Conservation (phyloP, 176 grass and related monocot species). For the Secale cereale region DNA sequence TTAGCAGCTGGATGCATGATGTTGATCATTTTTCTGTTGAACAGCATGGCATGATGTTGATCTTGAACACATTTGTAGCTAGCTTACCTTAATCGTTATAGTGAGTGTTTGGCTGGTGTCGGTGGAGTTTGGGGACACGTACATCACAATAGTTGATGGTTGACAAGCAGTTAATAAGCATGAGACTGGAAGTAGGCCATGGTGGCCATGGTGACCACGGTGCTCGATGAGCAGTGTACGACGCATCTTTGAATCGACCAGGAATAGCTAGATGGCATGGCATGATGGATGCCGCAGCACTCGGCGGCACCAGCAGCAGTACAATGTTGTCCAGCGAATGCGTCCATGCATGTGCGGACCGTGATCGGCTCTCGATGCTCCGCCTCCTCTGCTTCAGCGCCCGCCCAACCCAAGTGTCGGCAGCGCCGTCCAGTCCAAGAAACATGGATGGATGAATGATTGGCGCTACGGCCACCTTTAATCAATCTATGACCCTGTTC, state of each 20-base stretch:
- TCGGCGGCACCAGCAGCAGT: neutral
- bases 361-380: neutral
- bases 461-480: neutral
- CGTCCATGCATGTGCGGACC: neutral
- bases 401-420: slow-evolving; percentile 9
- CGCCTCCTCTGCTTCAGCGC: neutral
- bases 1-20: neutral
- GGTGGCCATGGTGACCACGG: neutral
- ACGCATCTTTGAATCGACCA: neutral
- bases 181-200: neutral
- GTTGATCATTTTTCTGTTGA: too few species aligned
- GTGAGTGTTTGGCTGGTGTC: neutral
- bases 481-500: neutral
- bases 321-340: neutral
- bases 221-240: neutral
- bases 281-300: neutral
- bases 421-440: neutral
- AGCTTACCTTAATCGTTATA: too few species aligned
- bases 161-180: neutral
- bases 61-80: neutral
- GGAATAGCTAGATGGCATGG: neutral
- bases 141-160: neutral
- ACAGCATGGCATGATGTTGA: too few species aligned
- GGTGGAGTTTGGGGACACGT: neutral
- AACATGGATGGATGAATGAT: neutral